A percentile compares a stretch with the other conserved stretches of the same genome.
Conservation (phyloP, 345 rosid genomes). For the Brassica rapa region DNA sequence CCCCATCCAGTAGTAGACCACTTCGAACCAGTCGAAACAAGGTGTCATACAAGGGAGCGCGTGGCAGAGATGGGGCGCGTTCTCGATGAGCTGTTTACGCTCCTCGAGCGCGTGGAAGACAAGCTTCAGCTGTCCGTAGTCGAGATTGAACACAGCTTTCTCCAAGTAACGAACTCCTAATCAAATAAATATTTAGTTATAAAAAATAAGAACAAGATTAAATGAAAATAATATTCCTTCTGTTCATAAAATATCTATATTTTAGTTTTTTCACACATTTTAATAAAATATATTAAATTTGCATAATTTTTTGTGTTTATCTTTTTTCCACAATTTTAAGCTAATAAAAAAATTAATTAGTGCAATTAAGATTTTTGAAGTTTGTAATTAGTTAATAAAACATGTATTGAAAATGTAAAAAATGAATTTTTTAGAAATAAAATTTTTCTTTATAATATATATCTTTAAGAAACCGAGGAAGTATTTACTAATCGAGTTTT, state of each 20-base stretch:
- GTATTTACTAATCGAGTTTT: not conserved
- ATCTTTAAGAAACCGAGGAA: no score
- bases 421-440: no score
- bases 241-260: no score
- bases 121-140: constrained; percentile 87
- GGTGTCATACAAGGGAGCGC: constrained; percentile 99
- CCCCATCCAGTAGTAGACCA: constrained; percentile 88
- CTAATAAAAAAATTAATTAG: no score
- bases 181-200: constrained; percentile 1
- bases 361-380: no score
- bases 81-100: constrained; percentile 87
- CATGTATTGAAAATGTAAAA: no score
- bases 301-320: no score
- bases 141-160: constrained; percentile 94
- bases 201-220: not conserved
- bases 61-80: constrained; percentile 95
- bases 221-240: not conserved
- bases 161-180: constrained; percentile 96
- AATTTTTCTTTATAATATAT: no score
- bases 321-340: no score
- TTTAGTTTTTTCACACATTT: no score
- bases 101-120: constrained; percentile 97
- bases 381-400: no score
- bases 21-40: constrained; percentile 96
- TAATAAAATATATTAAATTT: no score